Percentiles rank a stretch among this genome's conserved stretches.
Evolutionary conservation across 2,329 filamentous ascomycete species (phyloP).

Genomic region (Orbilia blumenaviensis): DNA sequence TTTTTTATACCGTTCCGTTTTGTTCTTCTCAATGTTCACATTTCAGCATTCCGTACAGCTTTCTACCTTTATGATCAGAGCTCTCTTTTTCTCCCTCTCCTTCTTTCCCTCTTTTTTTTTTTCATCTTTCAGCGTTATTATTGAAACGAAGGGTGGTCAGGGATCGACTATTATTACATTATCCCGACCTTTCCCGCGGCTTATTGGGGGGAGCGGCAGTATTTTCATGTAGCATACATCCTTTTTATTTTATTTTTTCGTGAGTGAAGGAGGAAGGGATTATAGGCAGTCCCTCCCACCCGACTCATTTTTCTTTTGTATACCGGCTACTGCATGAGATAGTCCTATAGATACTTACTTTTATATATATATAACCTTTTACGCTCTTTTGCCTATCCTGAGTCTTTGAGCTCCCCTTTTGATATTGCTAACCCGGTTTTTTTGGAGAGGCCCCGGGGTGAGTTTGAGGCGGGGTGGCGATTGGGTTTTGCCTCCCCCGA

Average conservation of each 20-base stretch:
- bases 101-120: too few species aligned
- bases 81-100: not conserved
- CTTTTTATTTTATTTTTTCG: too few species aligned
- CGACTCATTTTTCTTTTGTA: not conserved
- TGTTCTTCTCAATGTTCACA: not conserved
- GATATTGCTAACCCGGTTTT: not conserved
- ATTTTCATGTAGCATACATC: not conserved
- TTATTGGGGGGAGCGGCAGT: not conserved
- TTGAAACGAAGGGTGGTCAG: not conserved
- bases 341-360: not conserved
- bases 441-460: not conserved
- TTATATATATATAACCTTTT: not conserved
- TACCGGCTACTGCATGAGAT: not conserved
- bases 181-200: not conserved
- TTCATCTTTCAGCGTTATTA: slow-evolving; percentile 28
- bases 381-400: not conserved
- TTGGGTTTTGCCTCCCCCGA: slow-evolving; percentile 11
- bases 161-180: slow-evolving; percentile 6
- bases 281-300: not conserved
- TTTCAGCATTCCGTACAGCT: not conserved
- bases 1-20: not conserved
- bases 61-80: slow-evolving; percentile 2
- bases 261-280: not conserved
- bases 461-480: slow-evolving; percentile 4
- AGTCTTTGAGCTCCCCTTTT: not conserved